Evolutionary conservation across 305 asterid genomes (phyloP).

Genomic region (Nicotiana rustica): DNA sequence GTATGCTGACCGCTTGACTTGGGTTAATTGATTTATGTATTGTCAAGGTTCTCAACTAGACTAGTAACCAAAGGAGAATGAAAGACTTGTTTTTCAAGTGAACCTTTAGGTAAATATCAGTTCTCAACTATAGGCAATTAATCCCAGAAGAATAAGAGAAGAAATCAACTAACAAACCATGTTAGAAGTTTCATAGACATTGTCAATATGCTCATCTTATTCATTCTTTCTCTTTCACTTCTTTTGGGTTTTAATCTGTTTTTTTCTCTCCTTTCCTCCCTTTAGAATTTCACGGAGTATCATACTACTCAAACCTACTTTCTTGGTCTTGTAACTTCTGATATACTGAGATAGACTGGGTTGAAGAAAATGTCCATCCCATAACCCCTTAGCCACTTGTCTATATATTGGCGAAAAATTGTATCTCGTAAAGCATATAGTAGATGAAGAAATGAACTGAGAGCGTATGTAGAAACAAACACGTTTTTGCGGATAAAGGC

Average conservation of each 20-base stretch:
- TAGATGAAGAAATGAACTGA: background rate
- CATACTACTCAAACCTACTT: too few species aligned
- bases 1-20: background rate
- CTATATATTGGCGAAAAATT: background rate
- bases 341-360: too few species aligned
- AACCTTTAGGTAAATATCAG: too few species aligned
- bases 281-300: too few species aligned
- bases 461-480: background rate
- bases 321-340: too few species aligned
- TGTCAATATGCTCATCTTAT: background rate
- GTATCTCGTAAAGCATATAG: background rate
- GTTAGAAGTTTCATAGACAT: background rate
- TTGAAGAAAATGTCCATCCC: too few species aligned
- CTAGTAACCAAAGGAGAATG: background rate
- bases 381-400: background rate
- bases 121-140: background rate
- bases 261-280: background rate
- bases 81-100: background rate
- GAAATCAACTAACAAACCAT: background rate
- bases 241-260: conserved; percentile 1
- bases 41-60: background rate
- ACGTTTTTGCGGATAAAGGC: too few species aligned
- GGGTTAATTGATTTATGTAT: background rate
- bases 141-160: background rate
- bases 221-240: background rate